These are phyloP conservation scores for Niebla homalea DNA, from an alignment of 495 filamentous ascomycete species.

Conservation along the genomic window DNA sequence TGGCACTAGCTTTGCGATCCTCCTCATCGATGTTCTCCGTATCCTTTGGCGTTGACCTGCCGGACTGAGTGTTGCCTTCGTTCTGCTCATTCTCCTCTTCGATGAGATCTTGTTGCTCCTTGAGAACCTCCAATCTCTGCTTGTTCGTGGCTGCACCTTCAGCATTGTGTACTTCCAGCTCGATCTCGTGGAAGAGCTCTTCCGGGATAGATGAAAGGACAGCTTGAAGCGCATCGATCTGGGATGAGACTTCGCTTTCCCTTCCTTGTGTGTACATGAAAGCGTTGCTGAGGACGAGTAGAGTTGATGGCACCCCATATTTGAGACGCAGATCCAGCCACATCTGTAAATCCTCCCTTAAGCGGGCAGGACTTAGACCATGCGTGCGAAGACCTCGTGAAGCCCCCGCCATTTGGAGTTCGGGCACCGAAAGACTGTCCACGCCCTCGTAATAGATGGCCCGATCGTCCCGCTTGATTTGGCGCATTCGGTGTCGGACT, in stretches of 20 bases:
- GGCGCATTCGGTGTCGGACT: constrained; percentile 92
- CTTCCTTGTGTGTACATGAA: constrained; percentile 92
- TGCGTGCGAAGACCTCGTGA: constrained; percentile 86
- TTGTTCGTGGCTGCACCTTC: constrained; percentile 98
- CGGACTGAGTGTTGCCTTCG: constrained; percentile 51
- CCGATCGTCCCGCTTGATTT: constrained; percentile 95
- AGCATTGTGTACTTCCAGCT: constrained; percentile 92
- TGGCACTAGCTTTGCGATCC: constrained; percentile 15
- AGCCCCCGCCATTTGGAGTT: constrained; percentile 83
- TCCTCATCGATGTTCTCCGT: constrained; percentile 69
- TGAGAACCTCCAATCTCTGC: constrained; percentile 96
- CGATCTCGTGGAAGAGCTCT: constrained; percentile 98
- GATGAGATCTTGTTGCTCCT: constrained; percentile 97
- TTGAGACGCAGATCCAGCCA: constrained; percentile 93
- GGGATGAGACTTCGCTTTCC: constrained; percentile 70
- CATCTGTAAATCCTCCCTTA: constrained; percentile 83
- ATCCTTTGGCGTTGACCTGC: constrained; percentile 48
- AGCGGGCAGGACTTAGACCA: constrained; percentile 69
- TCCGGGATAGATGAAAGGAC: constrained; percentile 92
- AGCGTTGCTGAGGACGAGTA: constrained; percentile 90
- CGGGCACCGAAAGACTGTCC: constrained; percentile 79
- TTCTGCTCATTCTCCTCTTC: constrained; percentile 92
- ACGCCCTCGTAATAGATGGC: constrained; percentile 94
- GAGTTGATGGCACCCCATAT: constrained; percentile 83
- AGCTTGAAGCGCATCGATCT: constrained; percentile 85